phyloP scores from a whole-genome alignment of 805 yeast species.

The Candida sanyiensis region DNA sequence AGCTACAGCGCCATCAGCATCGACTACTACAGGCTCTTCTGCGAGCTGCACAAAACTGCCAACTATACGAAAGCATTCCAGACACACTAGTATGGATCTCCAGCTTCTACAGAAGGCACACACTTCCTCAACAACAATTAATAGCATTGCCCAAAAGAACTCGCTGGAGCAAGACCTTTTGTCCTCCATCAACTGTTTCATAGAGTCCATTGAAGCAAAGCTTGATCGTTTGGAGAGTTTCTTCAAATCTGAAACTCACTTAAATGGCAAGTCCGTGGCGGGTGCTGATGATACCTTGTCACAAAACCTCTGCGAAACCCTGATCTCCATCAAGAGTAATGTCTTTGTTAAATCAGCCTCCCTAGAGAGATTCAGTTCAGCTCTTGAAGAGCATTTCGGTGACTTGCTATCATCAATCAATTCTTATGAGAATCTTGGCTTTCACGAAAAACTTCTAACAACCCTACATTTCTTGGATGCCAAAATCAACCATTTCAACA shows the following conservation, averaged over 20 bases:
- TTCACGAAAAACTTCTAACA: constrained; percentile 30
- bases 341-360: constrained; percentile 20
- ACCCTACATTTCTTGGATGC: constrained; percentile 36
- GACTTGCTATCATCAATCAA: constrained; percentile 21
- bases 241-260: constrained; percentile 12
- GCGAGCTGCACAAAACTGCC: too few species aligned
- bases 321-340: constrained; percentile 23
- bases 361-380: constrained; percentile 20
- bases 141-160: constrained; percentile 22
- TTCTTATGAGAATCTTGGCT: constrained; percentile 19
- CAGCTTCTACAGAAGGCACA: constrained; percentile 21
- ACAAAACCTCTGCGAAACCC: constrained; percentile 24
- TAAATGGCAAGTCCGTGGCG: constrained; percentile 3
- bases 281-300: constrained; percentile 18
- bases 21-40: too few species aligned
- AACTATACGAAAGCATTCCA: constrained; percentile 9
- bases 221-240: constrained; percentile 22
- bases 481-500: constrained; percentile 35
- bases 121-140: constrained; percentile 22
- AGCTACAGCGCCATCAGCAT: too few species aligned
- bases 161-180: constrained; percentile 21
- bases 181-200: constrained; percentile 20
- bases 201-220: constrained; percentile 23
- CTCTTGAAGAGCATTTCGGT: constrained; percentile 25
- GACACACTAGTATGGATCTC: constrained; percentile 20